Conservation (phyloP, 2,329 filamentous ascomycete species). For the Zymoseptoria passerinii region DNA sequence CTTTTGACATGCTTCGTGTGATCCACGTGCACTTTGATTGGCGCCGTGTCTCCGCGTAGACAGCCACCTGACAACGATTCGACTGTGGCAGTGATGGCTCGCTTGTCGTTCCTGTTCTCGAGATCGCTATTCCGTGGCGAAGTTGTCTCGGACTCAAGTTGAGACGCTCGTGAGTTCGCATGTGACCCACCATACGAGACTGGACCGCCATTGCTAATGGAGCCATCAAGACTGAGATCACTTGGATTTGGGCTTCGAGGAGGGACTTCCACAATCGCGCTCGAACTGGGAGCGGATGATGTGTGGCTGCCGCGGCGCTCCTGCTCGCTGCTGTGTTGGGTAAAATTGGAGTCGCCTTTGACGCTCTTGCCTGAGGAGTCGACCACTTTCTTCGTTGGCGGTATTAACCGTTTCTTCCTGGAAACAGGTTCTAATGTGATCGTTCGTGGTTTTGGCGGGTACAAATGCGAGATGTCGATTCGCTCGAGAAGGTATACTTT, state of each 20-base stretch:
- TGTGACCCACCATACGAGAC: constrained; percentile 21
- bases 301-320: constrained; percentile 19
- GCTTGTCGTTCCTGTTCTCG: constrained; percentile 46
- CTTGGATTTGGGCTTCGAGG: constrained; percentile 38
- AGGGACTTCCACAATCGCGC: constrained; percentile 25
- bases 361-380: constrained; percentile 22
- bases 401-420: constrained; percentile 56
- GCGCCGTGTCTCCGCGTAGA: constrained; percentile 73
- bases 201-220: constrained; percentile 7
- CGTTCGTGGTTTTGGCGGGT: constrained; percentile 66
- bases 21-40: constrained; percentile 71
- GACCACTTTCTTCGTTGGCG: constrained; percentile 32
- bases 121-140: constrained; percentile 40
- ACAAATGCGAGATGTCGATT: constrained; percentile 72
- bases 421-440: constrained; percentile 84
- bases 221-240: constrained; percentile 37
- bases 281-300: constrained; percentile 22
- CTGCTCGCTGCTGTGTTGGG: constrained; percentile 16
- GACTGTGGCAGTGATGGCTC: constrained; percentile 78
- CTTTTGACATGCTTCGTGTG: constrained; percentile 88
- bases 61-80: constrained; percentile 77
- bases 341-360: constrained; percentile 15
- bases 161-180: constrained; percentile 33
- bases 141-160: constrained; percentile 34
- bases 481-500: constrained; percentile 73